These are phyloP conservation scores for Cryptococcus sp. DNA, from an alignment of 1,284 basidiomycete genomes.

Conservation along the genomic window DNA sequence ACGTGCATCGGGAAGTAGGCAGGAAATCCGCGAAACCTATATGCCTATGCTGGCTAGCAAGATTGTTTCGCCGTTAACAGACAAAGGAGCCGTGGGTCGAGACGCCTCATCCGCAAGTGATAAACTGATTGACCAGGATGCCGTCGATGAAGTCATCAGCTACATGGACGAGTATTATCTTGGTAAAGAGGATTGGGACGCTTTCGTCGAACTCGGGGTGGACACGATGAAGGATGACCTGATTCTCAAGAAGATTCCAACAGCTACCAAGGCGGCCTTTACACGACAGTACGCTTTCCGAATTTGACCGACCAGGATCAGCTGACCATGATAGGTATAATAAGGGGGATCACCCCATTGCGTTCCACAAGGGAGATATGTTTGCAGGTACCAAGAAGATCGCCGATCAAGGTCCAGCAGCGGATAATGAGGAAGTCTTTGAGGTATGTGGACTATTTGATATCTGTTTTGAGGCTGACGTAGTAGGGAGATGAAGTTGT, in stretches of 20 bases:
- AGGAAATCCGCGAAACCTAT: constrained; percentile 87
- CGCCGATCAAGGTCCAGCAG: constrained; percentile 58
- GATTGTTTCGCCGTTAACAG: constrained; percentile 71
- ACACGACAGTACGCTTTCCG: constrained; percentile 66
- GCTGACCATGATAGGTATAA: constrained; percentile 65
- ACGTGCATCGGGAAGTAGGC: constrained; percentile 80
- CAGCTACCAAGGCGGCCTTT: constrained; percentile 75
- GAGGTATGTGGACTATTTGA: constrained; percentile 46
- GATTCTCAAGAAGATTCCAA: constrained; percentile 76
- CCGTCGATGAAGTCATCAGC: constrained; percentile 74
- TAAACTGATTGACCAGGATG: constrained; percentile 53
- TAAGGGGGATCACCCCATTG: constrained; percentile 75
- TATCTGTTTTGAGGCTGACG: not conserved
- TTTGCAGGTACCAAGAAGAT: constrained; percentile 67
- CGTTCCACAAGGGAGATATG: constrained; percentile 80
- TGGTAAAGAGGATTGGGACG: constrained; percentile 92
- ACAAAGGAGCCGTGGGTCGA: constrained; percentile 48
- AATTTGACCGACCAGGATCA: not conserved
- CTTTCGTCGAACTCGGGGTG: constrained; percentile 86
- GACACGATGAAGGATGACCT: constrained; percentile 69
- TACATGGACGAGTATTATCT: constrained; percentile 93
- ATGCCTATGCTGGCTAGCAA: constrained; percentile 76
- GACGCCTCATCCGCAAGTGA: not conserved
- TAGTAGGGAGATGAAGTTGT: constrained; percentile 30
- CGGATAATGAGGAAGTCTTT: constrained; percentile 85